Evolutionary conservation across 2,329 filamentous ascomycete species (phyloP).

Genomic region (Alternaria infectoria): DNA sequence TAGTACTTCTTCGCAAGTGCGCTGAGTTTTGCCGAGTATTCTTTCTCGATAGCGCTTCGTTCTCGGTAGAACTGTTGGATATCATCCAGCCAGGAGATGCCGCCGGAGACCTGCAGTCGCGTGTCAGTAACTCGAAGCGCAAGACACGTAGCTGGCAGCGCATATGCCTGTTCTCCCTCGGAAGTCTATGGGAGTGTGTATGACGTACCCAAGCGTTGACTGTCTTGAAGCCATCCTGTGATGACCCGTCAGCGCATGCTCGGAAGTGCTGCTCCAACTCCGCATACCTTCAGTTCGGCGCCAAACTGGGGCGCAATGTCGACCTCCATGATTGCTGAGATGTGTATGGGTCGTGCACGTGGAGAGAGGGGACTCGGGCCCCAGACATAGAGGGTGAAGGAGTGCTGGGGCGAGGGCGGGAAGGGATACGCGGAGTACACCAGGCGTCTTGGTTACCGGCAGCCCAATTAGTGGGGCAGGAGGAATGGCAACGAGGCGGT

Average conservation of each 20-base stretch:
- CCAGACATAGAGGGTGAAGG: conserved; percentile 32
- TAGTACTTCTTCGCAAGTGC: conserved; percentile 94
- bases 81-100: conserved; percentile 94
- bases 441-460: conserved; percentile 16
- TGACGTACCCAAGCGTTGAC: conserved; percentile 81
- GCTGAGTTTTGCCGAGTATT: conserved; percentile 88
- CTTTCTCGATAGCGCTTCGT: conserved; percentile 91
- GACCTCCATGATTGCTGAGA: conserved; percentile 70
- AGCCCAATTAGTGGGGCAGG: conserved; percentile 39
- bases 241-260: conserved; percentile 36
- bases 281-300: conserved; percentile 84
- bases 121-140: conserved; percentile 30
- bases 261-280: conserved; percentile 14
- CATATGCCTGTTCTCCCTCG: background rate
- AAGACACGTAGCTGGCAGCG: conserved; percentile 10
- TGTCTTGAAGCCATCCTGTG: conserved; percentile 92
- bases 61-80: conserved; percentile 98
- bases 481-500: conserved; percentile 34
- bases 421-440: conserved; percentile 30
- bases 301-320: conserved; percentile 88
- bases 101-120: conserved; percentile 68
- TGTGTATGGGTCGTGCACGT: conserved; percentile 20
- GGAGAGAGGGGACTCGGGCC: conserved; percentile 28
- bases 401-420: conserved; percentile 22
- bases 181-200: conserved; percentile 8